A percentile compares a stretch with the other conserved stretches of the same genome.
phyloP scores from a whole-genome alignment of 345 rosid genomes.

The Litchi chinensis region DNA sequence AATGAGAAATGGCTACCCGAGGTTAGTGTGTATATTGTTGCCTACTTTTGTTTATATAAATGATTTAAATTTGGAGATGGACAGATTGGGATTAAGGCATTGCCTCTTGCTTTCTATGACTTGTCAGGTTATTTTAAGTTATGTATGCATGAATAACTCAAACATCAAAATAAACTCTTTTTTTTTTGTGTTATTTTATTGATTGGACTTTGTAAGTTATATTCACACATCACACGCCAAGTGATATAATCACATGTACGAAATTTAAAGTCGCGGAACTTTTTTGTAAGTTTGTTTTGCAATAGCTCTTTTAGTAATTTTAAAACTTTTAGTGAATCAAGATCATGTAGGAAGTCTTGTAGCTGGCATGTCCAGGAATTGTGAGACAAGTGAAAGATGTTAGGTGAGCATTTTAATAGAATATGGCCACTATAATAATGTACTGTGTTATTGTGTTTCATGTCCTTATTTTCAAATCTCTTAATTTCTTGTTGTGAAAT shows the following conservation, averaged over 20 bases:
- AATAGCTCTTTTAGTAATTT: background rate
- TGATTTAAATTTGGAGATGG: background rate
- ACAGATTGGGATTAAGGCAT: background rate
- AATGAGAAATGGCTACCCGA: constrained; percentile 94
- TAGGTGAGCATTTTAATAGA: background rate
- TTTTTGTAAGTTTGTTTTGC: background rate
- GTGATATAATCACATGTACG: background rate
- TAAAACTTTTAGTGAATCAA: background rate
- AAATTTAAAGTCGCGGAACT: background rate
- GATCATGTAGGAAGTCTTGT: background rate
- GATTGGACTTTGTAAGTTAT: background rate
- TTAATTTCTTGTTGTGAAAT: no score
- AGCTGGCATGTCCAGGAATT: background rate
- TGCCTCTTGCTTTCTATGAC: background rate
- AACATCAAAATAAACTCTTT: background rate
- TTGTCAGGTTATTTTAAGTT: background rate
- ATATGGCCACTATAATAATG: background rate
- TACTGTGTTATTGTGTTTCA: background rate
- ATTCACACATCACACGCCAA: background rate
- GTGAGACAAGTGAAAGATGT: background rate
- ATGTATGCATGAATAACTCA: background rate
- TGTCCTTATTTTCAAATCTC: no score
- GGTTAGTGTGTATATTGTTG: constrained; percentile 39
- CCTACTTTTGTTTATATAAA: background rate
- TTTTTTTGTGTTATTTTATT: background rate